Base-by-base conservation (phyloP, 2,329 filamentous ascomycete species). In the Trichoderma sp. region DNA sequence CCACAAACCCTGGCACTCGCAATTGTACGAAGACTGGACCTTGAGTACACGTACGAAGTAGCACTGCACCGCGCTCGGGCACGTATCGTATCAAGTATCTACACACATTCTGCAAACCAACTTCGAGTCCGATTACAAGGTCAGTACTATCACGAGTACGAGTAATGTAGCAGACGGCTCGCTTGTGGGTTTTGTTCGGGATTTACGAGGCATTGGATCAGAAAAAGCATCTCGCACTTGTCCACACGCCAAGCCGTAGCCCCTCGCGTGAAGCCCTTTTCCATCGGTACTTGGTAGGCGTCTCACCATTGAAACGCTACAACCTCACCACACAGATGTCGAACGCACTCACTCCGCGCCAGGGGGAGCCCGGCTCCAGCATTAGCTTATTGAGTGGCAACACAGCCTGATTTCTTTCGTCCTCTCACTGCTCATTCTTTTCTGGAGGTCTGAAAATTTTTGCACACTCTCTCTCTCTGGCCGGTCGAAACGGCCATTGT, bases 301-400 rank as follows among this genome's bases (percentile, higher is more conserved):
- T 66, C 59, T 66, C 64, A 66, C 64, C 59, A 66, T 63, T 41
- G 52, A 56, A 59, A 59, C 64, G 64, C 64, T 66, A 66, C 64
- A 47, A 48, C 54, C 59, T 63, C 64, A 63, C 64, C 59, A 66
- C 54, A 43, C 26, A 51, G 34, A 45, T 39, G 34, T 66, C 54
- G 28, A 65, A 59, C 43, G 57, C 43, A 61, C 56, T 24, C 51
- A 9, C 56, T 65, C 63, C 47, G 63, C 54, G 30, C 17, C 58
- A 62, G 41, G 56, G 44, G 48, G 17, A 26, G 47, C 26, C 39
- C 21, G 45, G 62, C 39, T 28, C 54, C 45, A 51, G 51, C 41
- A 12, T 55, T 64, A 58, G 62, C 45, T 26, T 30, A 48, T 19
- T 10, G 24, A 52, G 57, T 56, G 57, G 50, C 57, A 44, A 56